A percentile compares a stretch with the other conserved stretches of the same genome.
These are phyloP conservation scores for Dryas drummondii DNA, from an alignment of 306 rosid genomes.

Conservation along the genomic window DNA sequence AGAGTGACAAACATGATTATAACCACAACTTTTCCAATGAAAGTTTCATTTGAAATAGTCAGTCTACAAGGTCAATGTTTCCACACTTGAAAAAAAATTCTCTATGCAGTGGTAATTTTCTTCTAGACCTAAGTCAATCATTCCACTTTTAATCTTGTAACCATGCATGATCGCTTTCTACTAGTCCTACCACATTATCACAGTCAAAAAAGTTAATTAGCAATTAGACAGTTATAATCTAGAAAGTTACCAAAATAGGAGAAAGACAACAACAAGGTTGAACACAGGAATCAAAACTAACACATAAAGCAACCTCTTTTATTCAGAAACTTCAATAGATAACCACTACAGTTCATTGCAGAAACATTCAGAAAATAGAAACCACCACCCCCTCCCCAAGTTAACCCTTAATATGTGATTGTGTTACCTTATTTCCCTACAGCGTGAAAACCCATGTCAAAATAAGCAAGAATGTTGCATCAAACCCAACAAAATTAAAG, in stretches of 20 bases:
- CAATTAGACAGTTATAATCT: background rate
- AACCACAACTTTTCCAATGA: background rate
- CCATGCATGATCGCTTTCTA: background rate
- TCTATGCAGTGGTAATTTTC: background rate
- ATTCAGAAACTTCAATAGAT: background rate
- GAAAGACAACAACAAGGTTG: background rate
- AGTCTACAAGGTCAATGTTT: background rate
- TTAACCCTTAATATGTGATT: background rate
- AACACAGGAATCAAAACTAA: background rate
- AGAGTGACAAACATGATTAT: background rate
- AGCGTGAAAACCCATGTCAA: conserved; percentile 1
- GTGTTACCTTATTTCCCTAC: background rate
- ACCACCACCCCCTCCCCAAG: background rate
- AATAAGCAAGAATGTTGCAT: background rate
- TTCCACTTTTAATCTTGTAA: background rate
- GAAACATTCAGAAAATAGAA: background rate
- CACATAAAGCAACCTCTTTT: background rate
- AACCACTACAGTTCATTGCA: background rate
- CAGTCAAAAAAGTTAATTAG: background rate
- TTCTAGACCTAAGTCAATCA: conserved; percentile 4
- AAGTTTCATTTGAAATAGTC: conserved; percentile 1
- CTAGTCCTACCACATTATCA: background rate
- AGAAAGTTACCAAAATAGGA: background rate
- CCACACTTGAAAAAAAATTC: too few species aligned
- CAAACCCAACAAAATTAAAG: background rate